Percentiles rank a stretch among this genome's conserved stretches.
These are phyloP conservation scores for Hypericum androsaemum DNA, from an alignment of 345 rosid species.

Conservation along the genomic window DNA sequence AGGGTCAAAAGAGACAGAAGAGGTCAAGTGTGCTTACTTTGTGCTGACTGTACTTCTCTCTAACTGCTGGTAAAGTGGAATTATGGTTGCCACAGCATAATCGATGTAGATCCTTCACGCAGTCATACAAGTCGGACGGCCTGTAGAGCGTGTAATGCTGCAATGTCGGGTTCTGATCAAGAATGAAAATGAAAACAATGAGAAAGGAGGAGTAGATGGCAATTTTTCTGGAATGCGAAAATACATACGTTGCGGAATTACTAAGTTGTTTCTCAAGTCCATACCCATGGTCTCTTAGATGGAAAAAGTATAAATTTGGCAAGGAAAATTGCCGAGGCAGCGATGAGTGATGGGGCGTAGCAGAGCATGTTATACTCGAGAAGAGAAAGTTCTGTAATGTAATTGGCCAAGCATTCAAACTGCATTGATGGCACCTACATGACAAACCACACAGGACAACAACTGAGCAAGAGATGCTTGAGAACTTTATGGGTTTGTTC, in stretches of 20 bases:
- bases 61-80: slow-evolving; percentile 56
- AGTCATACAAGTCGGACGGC: slow-evolving; percentile 51
- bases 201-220: no score
- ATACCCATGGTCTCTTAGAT: slow-evolving; percentile 81
- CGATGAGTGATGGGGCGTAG: slow-evolving; percentile 65
- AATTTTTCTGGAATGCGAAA: not conserved
- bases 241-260: not conserved
- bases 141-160: slow-evolving; percentile 76
- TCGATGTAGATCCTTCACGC: slow-evolving; percentile 63
- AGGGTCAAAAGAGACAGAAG: no score
- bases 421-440: slow-evolving; percentile 55
- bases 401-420: slow-evolving; percentile 74
- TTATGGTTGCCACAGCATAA: slow-evolving; percentile 38
- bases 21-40: slow-evolving; percentile 36
- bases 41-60: slow-evolving; percentile 84
- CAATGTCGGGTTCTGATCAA: slow-evolving; percentile 58
- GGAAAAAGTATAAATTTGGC: slow-evolving; percentile 63
- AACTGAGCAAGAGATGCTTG: not conserved
- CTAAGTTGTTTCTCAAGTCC: not conserved
- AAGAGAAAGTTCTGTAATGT: slow-evolving; percentile 64
- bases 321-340: slow-evolving; percentile 87
- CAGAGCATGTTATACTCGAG: slow-evolving; percentile 70
- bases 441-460: slow-evolving; percentile 1
- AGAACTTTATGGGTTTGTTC: not conserved
- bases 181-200: not conserved